Conservation (phyloP, 2,329 filamentous ascomycete genomes). For the Alternaria sp. region DNA sequence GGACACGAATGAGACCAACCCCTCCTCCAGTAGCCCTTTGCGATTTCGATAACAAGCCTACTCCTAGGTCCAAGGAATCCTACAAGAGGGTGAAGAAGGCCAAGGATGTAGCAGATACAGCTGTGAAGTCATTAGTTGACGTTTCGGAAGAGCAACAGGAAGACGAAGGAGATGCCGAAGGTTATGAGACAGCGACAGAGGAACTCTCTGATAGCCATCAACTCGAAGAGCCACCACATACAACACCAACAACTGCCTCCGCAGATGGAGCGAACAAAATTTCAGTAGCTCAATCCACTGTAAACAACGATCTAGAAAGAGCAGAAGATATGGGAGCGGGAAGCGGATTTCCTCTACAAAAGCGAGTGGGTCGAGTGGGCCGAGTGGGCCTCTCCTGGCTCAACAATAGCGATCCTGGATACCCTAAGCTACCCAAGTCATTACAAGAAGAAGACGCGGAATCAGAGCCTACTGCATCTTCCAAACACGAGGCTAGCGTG, state of each 20-base stretch:
- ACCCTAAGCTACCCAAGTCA: conserved; percentile 23
- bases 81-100: conserved; percentile 25
- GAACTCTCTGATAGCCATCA: conserved; percentile 38
- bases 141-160: conserved; percentile 28
- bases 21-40: conserved; percentile 75
- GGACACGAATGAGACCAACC: conserved; percentile 70
- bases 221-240: conserved; percentile 26
- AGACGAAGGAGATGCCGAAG: conserved; percentile 39
- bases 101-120: conserved; percentile 14
- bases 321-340: not conserved
- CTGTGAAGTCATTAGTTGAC: conserved; percentile 24
- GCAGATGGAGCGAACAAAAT: conserved; percentile 14
- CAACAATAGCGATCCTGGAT: conserved; percentile 26
- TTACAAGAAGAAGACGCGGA: not conserved
- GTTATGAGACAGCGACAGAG: conserved; percentile 49
- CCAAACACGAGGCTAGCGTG: not conserved
- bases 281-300: not conserved
- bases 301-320: not conserved
- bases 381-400: conserved; percentile 31
- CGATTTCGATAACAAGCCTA: conserved; percentile 64
- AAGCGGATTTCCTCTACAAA: not conserved
- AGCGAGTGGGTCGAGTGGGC: conserved; percentile 38
- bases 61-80: conserved; percentile 17
- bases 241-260: conserved; percentile 10
- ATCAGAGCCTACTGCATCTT: not conserved